These are phyloP conservation scores for Persicaria tinctoria DNA, from an alignment of 148 eudicot species.

Conservation along the genomic window DNA sequence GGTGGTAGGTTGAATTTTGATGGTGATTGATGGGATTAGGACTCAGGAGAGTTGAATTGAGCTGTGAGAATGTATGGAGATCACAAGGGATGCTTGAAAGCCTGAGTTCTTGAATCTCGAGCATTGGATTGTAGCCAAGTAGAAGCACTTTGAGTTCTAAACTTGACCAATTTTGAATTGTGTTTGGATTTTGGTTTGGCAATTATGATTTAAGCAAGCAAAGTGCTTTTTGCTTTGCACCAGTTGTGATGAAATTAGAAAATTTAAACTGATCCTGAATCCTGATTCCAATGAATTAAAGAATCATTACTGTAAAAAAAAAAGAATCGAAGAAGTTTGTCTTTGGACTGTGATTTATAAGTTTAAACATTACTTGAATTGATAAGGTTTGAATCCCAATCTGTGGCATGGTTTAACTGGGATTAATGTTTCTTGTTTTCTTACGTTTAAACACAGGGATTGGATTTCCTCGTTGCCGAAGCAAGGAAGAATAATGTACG, in stretches of 20 bases:
- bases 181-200: not conserved
- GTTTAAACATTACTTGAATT: not conserved
- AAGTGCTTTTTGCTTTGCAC: not conserved
- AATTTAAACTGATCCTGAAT: too few species aligned
- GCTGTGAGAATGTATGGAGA: not conserved
- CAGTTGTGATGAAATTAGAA: too few species aligned
- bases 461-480: constrained; percentile 52
- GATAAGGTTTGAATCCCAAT: not conserved
- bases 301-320: too few species aligned
- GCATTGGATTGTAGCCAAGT: not conserved
- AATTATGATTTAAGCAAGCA: not conserved
- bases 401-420: not conserved
- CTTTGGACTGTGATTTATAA: not conserved
- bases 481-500: constrained; percentile 43
- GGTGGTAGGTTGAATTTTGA: not conserved
- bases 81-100: not conserved
- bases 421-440: not conserved
- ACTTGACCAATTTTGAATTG: not conserved
- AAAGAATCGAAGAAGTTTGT: not conserved
- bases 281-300: too few species aligned
- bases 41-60: not conserved
- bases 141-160: not conserved
- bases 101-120: too few species aligned
- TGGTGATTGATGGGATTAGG: not conserved
- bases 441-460: constrained; percentile 28